Conservation (phyloP, 176 grass and related monocot species). For the Triticum dicoccoides region DNA sequence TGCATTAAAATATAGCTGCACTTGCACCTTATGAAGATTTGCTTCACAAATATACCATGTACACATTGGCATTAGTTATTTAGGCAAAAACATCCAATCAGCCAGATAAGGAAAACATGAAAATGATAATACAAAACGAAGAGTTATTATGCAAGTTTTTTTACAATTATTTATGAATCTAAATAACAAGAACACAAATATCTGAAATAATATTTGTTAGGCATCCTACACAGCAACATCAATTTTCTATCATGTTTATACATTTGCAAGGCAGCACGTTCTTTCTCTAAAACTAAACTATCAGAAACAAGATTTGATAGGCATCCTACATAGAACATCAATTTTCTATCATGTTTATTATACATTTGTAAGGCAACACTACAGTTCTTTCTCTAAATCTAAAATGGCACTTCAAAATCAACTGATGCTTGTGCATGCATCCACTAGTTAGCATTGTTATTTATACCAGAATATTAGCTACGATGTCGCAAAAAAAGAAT, state of each 20-base stretch:
- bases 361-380: background rate
- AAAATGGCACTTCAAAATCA: background rate
- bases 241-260: background rate
- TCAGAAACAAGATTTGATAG: background rate
- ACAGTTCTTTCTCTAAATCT: background rate
- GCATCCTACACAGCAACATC: background rate
- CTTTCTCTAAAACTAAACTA: background rate
- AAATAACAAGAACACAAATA: background rate
- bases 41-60: background rate
- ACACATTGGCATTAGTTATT: background rate
- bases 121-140: background rate
- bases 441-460: background rate
- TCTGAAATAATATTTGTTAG: background rate
- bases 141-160: background rate
- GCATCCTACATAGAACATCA: background rate
- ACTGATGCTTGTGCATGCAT: background rate
- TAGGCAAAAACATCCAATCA: background rate
- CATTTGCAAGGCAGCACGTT: background rate
- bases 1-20: background rate
- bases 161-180: background rate
- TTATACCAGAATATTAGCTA: background rate
- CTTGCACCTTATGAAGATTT: slow-evolving; percentile 1
- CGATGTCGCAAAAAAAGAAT: background rate
- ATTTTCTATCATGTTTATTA: background rate
- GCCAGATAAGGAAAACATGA: background rate